Percentiles rank a stretch among this genome's conserved stretches.
Evolutionary conservation across 2,329 filamentous ascomycete genomes (phyloP).

Genomic region (Xylariaceae sp.): DNA sequence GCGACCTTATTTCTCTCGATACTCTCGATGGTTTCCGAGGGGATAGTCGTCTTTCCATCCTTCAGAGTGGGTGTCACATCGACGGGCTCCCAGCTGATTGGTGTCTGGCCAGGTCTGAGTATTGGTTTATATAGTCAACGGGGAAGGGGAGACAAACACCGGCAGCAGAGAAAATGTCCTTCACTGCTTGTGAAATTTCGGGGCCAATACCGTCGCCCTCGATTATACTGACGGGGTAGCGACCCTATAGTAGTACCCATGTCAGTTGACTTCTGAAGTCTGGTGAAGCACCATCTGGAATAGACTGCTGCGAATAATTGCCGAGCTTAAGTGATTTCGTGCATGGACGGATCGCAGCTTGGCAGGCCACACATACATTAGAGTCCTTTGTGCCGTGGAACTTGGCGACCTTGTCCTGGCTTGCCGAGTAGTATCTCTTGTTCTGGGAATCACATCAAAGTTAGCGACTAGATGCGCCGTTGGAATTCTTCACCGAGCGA

Average conservation of each 20-base stretch:
- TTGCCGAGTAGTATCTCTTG: conserved; percentile 58
- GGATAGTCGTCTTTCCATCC: conserved; percentile 93
- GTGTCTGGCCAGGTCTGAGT: conserved; percentile 50
- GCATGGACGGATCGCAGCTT: no score
- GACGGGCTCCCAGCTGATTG: conserved; percentile 93
- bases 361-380: conserved; percentile 58
- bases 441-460: conserved; percentile 29
- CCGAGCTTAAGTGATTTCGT: conserved; percentile 34
- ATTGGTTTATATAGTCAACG: conserved; percentile 1
- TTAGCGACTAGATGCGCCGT: conserved; percentile 18
- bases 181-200: conserved; percentile 95
- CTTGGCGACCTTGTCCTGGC: conserved; percentile 72
- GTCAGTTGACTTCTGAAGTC: conserved; percentile 1
- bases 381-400: conserved; percentile 86
- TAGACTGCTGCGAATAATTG: conserved; percentile 11
- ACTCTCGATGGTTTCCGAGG: conserved; percentile 84
- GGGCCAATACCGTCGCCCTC: conserved; percentile 99
- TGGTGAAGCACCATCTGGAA: conserved; percentile 8
- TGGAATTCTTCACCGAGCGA: conserved; percentile 3
- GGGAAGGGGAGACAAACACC: conserved; percentile 54
- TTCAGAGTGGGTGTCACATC: conserved; percentile 91
- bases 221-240: conserved; percentile 92
- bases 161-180: conserved; percentile 95
- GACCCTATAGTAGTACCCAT: conserved; percentile 65
- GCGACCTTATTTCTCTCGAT: conserved; percentile 95